phyloP scores from a whole-genome alignment of 805 yeast species.

The Ascoidea asiatica region DNA sequence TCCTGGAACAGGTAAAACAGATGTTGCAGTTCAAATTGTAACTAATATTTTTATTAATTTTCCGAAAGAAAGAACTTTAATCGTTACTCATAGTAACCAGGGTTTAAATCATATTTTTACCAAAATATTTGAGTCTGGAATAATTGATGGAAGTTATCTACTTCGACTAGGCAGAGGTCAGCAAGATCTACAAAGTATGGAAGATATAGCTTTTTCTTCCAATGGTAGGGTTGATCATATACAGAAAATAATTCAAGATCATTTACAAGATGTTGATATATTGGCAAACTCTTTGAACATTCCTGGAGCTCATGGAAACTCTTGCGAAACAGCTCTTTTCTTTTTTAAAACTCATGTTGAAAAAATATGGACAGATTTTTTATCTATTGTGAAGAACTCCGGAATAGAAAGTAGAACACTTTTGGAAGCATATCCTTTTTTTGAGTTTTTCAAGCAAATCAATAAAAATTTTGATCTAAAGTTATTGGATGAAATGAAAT shows the following conservation, averaged over 20 bases:
- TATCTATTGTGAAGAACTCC: not conserved
- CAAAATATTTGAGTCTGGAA: conserved; percentile 11
- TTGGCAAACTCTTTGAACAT: conserved; percentile 18
- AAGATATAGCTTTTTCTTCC: conserved; percentile 5
- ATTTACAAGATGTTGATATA: conserved; percentile 16
- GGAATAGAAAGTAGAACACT: not conserved
- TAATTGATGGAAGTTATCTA: conserved; percentile 13
- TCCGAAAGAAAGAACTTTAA: conserved; percentile 16
- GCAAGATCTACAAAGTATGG: conserved; percentile 7
- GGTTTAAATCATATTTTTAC: conserved; percentile 15
- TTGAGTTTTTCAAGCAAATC: conserved; percentile 4
- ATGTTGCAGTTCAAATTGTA: conserved; percentile 15
- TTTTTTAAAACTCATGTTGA: conserved; percentile 16
- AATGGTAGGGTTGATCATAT: conserved; percentile 11
- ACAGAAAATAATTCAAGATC: conserved; percentile 6
- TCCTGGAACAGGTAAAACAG: conserved; percentile 20
- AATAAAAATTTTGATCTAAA: not conserved
- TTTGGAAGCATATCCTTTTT: conserved; percentile 8
- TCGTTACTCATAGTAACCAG: conserved; percentile 17
- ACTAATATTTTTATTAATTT: conserved; percentile 14
- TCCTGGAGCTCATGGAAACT: conserved; percentile 22
- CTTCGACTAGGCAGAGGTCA: conserved; percentile 15
- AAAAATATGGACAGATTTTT: conserved; percentile 5
- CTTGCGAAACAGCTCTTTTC: conserved; percentile 20
- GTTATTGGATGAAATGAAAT: not conserved